These are phyloP conservation scores for Westerdykella aurantiaca DNA, from an alignment of 2,329 filamentous ascomycete species.

Conservation along the genomic window DNA sequence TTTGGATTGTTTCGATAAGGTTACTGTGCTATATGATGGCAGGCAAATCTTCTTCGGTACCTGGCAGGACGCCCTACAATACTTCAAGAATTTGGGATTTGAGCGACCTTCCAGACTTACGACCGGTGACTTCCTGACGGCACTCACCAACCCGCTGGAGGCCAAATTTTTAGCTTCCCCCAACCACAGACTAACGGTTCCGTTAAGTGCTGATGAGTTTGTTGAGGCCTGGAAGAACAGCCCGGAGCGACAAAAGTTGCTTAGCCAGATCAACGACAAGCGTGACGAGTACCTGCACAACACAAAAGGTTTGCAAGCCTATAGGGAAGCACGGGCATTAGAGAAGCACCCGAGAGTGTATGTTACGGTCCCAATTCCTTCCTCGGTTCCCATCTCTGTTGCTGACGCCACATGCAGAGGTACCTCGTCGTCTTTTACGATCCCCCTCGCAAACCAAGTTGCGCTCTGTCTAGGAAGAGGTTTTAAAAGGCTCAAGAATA, in stretches of 20 bases:
- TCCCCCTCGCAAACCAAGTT: constrained; percentile 68
- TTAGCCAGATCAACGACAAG: constrained; percentile 36
- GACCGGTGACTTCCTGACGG: constrained; percentile 65
- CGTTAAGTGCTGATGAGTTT: constrained; percentile 38
- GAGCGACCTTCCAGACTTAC: constrained; percentile 59
- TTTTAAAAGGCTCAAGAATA: constrained; percentile 56
- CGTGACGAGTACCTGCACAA: constrained; percentile 27
- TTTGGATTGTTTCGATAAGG: constrained; percentile 63
- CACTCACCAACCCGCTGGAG: constrained; percentile 49
- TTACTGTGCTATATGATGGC: constrained; percentile 64
- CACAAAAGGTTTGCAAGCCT: constrained; percentile 20
- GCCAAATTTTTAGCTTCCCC: constrained; percentile 12
- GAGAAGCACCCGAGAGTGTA: constrained; percentile 43
- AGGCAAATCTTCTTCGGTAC: constrained; percentile 67
- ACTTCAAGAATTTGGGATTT: constrained; percentile 62
- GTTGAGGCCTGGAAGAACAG: constrained; percentile 46
- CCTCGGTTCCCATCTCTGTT: too few species aligned
- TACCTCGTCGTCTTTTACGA: constrained; percentile 40
- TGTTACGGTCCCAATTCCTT: background rate
- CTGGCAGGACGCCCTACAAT: constrained; percentile 50
- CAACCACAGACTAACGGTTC: constrained; percentile 33
- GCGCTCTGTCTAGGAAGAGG: constrained; percentile 70
- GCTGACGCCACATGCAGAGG: too few species aligned
- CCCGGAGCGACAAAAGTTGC: constrained; percentile 33
- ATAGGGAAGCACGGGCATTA: constrained; percentile 46